phyloP scores from a whole-genome alignment of 768 basidiomycete genomes.

The Tylopilus felleus region DNA sequence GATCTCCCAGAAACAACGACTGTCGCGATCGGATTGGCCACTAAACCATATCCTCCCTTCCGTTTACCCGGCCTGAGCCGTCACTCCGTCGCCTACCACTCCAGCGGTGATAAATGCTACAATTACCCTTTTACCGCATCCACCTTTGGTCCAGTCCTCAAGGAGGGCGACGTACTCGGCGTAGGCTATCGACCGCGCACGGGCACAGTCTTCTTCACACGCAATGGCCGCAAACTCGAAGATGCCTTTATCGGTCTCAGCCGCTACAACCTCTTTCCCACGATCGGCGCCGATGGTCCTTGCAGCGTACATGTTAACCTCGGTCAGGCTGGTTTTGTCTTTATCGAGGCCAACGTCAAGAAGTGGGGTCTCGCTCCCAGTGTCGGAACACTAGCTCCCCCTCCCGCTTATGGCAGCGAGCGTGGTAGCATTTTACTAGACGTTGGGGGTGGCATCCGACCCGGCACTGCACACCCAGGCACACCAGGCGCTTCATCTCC shows the following conservation, averaged over 20 bases:
- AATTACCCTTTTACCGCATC: conserved; percentile 91
- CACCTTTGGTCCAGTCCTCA: conserved; percentile 78
- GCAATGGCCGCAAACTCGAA: conserved; percentile 95
- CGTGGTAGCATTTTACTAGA: conserved; percentile 94
- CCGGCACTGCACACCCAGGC: conserved; percentile 34
- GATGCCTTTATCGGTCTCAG: conserved; percentile 92
- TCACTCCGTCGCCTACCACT: conserved; percentile 92
- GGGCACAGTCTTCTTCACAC: conserved; percentile 98
- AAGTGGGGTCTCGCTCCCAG: conserved; percentile 99
- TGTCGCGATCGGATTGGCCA: conserved; percentile 91
- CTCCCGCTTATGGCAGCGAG: conserved; percentile 97
- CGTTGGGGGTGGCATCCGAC: conserved; percentile 51
- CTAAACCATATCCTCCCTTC: conserved; percentile 96
- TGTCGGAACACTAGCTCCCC: conserved; percentile 94
- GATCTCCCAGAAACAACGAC: conserved; percentile 86
- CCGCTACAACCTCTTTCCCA: conserved; percentile 93
- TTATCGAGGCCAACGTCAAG: conserved; percentile 99
- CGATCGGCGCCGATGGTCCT: conserved; percentile 93
- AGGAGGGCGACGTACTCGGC: conserved; percentile 94
- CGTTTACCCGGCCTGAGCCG: conserved; percentile 83
- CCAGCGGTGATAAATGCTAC: conserved; percentile 94
- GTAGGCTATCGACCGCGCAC: conserved; percentile 94
- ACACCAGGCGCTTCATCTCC: conserved; percentile 46
- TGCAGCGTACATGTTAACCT: conserved; percentile 97
- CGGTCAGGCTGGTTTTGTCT: conserved; percentile 97